Evolutionary conservation across 75 land plant species (phyloP).

Genomic region (Cryptomeria japonica): DNA sequence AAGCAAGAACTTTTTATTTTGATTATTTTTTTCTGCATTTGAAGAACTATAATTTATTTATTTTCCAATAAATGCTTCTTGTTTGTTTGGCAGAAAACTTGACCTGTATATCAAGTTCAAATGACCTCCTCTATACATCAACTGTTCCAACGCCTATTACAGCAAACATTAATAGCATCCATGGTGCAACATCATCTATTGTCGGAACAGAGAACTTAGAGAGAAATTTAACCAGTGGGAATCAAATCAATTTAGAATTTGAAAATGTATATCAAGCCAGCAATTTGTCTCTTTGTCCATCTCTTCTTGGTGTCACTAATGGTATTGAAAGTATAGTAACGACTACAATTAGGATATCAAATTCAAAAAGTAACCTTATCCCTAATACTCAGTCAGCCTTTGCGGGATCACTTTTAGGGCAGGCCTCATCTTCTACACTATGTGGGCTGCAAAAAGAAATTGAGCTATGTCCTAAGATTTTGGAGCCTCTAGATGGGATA

Average conservation of each 20-base stretch:
- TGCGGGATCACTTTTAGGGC: no score
- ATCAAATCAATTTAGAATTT: neutral
- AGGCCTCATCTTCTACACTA: no score
- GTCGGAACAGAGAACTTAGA: neutral
- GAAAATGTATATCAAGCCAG: neutral
- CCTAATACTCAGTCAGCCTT: no score
- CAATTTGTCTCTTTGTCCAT: no score
- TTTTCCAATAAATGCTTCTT: neutral
- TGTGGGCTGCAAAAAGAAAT: no score
- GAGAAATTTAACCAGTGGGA: neutral
- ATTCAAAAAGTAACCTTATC: no score
- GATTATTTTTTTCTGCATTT: neutral
- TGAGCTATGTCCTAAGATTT: no score
- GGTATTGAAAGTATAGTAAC: no score
- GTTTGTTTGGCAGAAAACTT: neutral
- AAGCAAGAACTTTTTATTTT: no score
- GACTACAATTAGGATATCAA: no score
- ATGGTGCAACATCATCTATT: constrained; percentile 1
- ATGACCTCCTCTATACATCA: neutral
- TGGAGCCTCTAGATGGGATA: no score
- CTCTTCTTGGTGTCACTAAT: neutral
- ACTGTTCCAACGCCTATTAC: neutral
- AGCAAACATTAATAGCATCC: no score
- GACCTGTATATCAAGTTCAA: neutral
- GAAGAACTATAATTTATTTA: neutral